These are phyloP conservation scores for Aspergillus baeticus DNA, from an alignment of 495 filamentous ascomycete genomes.

Conservation along the genomic window DNA sequence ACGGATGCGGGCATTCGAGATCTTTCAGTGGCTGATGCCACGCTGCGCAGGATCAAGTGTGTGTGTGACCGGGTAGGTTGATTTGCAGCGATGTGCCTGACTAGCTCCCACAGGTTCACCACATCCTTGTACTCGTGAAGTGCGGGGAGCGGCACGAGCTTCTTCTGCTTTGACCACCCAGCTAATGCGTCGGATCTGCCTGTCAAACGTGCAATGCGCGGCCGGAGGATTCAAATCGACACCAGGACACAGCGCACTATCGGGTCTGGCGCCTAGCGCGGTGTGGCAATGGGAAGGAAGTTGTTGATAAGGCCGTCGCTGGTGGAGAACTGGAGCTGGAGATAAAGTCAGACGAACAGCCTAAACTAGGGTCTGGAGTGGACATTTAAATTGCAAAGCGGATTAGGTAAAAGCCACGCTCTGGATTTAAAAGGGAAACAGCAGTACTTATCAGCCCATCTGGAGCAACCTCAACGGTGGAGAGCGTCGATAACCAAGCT, in stretches of 20 bases:
- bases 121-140: slow-evolving; percentile 13
- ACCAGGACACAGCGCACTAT: background rate
- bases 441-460: slow-evolving; percentile 4
- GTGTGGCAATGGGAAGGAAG: slow-evolving; percentile 17
- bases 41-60: slow-evolving; percentile 8
- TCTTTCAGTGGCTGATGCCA: slow-evolving; percentile 18
- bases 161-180: slow-evolving; percentile 2
- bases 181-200: background rate
- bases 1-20: slow-evolving; percentile 1
- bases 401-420: slow-evolving; percentile 13
- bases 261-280: slow-evolving; percentile 28
- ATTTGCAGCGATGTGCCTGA: slow-evolving; percentile 17
- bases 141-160: slow-evolving; percentile 11
- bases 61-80: slow-evolving; percentile 14
- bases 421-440: slow-evolving; percentile 4
- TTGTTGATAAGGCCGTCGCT: slow-evolving; percentile 20
- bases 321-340: slow-evolving; percentile 15
- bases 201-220: background rate
- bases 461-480: background rate
- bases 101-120: slow-evolving; percentile 18
- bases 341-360: slow-evolving; percentile 22
- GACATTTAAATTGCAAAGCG: slow-evolving; percentile 9
- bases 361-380: slow-evolving; percentile 3
- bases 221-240: slow-evolving; percentile 2
- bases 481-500: slow-evolving; percentile 2